A percentile compares a stretch with the other conserved stretches of the same genome.
phyloP scores from a whole-genome alignment of 805 yeast species.

The Lipomyces lipofer region DNA sequence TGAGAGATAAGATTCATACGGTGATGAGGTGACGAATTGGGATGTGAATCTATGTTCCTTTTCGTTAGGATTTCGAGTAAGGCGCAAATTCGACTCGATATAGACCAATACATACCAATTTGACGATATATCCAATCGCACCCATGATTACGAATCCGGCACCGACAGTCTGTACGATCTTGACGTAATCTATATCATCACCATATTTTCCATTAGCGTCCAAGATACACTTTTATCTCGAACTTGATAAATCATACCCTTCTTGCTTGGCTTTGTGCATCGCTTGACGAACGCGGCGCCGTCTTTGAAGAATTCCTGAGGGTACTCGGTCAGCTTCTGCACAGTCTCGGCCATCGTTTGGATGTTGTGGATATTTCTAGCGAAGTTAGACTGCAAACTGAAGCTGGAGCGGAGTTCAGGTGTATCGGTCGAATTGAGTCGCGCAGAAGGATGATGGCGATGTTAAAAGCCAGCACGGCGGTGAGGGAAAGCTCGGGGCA shows the following conservation, averaged over 20 bases:
- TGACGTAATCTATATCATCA: conserved; percentile 62
- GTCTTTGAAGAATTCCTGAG: conserved; percentile 87
- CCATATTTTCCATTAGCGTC: not conserved
- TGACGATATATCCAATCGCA: conserved; percentile 92
- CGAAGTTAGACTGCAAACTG: too few species aligned
- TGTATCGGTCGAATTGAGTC: too few species aligned
- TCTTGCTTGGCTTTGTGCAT: conserved; percentile 89
- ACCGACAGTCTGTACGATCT: conserved; percentile 93
- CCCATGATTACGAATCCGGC: conserved; percentile 98
- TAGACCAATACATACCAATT: conserved; percentile 50
- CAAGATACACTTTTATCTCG: too few species aligned
- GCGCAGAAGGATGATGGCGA: too few species aligned
- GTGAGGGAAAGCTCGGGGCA: too few species aligned
- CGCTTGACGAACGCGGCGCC: conserved; percentile 84
- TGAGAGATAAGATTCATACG: conserved; percentile 15
- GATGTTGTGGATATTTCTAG: not conserved
- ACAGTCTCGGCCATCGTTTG: conserved; percentile 44
- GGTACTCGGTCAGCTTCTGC: conserved; percentile 72
- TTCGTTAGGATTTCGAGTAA: not conserved
- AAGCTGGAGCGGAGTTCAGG: too few species aligned
- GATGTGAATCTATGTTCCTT: conserved; percentile 28
- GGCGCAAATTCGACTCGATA: not conserved
- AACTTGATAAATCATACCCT: conserved; percentile 59
- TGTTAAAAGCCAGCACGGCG: too few species aligned
- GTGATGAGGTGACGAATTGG: conserved; percentile 33